These are phyloP conservation scores for Lentinula sp. DNA, from an alignment of 768 basidiomycete species.

Conservation along the genomic window DNA sequence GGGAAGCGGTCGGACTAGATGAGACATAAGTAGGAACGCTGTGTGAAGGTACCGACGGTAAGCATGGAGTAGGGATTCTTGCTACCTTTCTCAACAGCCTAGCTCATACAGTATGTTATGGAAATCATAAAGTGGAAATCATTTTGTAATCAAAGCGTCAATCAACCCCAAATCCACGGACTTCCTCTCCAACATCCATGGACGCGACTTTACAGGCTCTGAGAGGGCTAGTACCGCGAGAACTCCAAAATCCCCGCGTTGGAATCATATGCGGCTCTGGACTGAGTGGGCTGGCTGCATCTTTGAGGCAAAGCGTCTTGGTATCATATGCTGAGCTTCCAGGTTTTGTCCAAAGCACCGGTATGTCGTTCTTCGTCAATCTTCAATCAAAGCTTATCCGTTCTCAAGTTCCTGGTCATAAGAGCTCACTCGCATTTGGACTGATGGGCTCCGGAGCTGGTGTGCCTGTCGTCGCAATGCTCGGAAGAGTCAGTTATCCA, in stretches of 20 bases:
- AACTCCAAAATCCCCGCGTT: conserved; percentile 52
- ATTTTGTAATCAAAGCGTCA: too few species aligned
- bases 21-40: too few species aligned
- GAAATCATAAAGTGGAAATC: too few species aligned
- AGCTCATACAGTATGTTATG: too few species aligned
- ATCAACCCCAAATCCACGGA: too few species aligned
- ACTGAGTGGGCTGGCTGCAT: conserved; percentile 65
- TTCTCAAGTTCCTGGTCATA: conserved; percentile 68
- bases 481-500: conserved; percentile 59
- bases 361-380: conserved; percentile 26
- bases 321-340: conserved; percentile 64
- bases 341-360: conserved; percentile 75
- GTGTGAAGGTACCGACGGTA: too few species aligned
- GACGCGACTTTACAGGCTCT: conserved; percentile 13
- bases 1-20: too few species aligned
- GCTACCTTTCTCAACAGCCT: too few species aligned
- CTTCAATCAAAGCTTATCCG: background rate
- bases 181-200: background rate
- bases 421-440: conserved; percentile 77
- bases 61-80: too few species aligned
- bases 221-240: conserved; percentile 23
- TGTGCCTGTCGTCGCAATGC: conserved; percentile 86
- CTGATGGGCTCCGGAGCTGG: conserved; percentile 53
- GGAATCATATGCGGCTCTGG: conserved; percentile 90
- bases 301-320: conserved; percentile 46